phyloP scores from a whole-genome alignment of 768 basidiomycete genomes.

The Fomitopsis pulvina region DNA sequence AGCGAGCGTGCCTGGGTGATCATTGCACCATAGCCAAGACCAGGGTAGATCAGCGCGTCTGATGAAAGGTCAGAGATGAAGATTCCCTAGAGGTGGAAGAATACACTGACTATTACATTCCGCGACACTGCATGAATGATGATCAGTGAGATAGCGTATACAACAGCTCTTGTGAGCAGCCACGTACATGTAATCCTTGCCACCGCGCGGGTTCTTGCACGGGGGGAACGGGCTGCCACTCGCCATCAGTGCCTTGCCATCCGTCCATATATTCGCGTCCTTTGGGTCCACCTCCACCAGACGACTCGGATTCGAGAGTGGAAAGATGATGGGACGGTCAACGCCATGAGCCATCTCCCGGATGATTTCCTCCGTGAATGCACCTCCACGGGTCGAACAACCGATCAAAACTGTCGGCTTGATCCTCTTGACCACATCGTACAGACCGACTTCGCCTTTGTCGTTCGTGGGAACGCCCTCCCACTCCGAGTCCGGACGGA shows the following conservation, averaged over 20 bases:
- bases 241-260: constrained; percentile 72
- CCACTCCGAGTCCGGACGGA: constrained; percentile 55
- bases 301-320: constrained; percentile 74
- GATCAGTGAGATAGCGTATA: no score
- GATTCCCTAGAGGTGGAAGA: background rate
- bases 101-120: constrained; percentile 57
- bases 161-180: background rate
- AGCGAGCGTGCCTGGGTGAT: constrained; percentile 55
- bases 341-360: constrained; percentile 59
- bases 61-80: background rate
- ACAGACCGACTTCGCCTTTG: constrained; percentile 41
- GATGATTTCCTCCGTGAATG: constrained; percentile 71
- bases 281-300: constrained; percentile 71
- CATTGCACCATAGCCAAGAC: constrained; percentile 77
- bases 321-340: constrained; percentile 77
- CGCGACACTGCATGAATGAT: constrained; percentile 33
- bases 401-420: constrained; percentile 84
- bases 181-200: constrained; percentile 59
- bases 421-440: constrained; percentile 65
- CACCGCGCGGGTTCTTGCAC: constrained; percentile 50
- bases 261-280: constrained; percentile 72
- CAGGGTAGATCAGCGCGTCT: constrained; percentile 81
- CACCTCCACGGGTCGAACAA: constrained; percentile 70
- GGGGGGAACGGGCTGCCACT: constrained; percentile 82
- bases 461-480: constrained; percentile 28